Evolutionary conservation across 2,329 filamentous ascomycete genomes (phyloP).

Genomic region (Neodidymelliopsis sp.): DNA sequence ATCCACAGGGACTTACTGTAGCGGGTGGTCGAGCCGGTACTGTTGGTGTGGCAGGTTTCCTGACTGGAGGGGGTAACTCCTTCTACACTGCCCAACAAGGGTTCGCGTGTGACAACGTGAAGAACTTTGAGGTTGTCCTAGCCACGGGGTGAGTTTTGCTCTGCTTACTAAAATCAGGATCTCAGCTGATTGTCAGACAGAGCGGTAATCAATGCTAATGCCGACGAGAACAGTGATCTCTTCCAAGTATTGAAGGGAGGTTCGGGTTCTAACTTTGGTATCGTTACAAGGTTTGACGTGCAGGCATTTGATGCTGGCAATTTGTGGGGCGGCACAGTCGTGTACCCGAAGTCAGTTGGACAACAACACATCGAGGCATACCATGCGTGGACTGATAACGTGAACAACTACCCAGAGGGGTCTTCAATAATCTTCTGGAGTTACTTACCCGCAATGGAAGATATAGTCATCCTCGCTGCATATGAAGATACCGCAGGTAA

Average conservation of each 20-base stretch:
- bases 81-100: constrained; percentile 34
- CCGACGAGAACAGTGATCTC: constrained; percentile 41
- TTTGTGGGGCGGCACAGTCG: constrained; percentile 32
- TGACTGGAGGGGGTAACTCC: constrained; percentile 39
- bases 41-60: constrained; percentile 40
- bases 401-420: constrained; percentile 32
- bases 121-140: constrained; percentile 48
- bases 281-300: constrained; percentile 49
- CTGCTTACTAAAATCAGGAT: not conserved
- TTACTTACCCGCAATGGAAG: constrained; percentile 21
- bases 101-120: constrained; percentile 36
- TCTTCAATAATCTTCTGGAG: constrained; percentile 36
- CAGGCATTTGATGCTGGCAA: constrained; percentile 29
- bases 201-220: constrained; percentile 41
- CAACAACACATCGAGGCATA: constrained; percentile 30
- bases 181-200: constrained; percentile 9
- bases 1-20: constrained; percentile 24
- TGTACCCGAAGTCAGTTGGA: constrained; percentile 24
- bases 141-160: constrained; percentile 38
- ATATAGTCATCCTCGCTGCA: constrained; percentile 31
- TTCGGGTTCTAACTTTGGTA: constrained; percentile 49
- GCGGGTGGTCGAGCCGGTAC: constrained; percentile 34
- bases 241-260: constrained; percentile 52
- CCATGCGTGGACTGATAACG: constrained; percentile 32
- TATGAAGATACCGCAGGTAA: constrained; percentile 31